phyloP scores from a whole-genome alignment of 768 basidiomycete species.

The Kwoniella shandongensis region DNA sequence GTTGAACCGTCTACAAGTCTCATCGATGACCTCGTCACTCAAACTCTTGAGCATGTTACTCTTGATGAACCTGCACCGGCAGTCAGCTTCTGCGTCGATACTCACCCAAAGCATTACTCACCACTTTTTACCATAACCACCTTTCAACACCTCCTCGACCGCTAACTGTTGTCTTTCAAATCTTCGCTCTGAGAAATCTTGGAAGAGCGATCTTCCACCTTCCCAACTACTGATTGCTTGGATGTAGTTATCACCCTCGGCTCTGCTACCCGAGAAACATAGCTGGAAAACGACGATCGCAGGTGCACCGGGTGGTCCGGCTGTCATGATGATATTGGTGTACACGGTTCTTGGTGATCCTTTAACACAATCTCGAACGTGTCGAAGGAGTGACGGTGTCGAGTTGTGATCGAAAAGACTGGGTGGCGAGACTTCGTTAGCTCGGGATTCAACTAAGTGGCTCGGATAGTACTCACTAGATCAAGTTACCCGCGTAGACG shows the following conservation, averaged over 20 bases:
- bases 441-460: background rate
- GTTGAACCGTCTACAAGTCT: constrained; percentile 77
- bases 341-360: constrained; percentile 83
- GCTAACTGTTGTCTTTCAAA: constrained; percentile 89
- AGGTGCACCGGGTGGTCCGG: constrained; percentile 77
- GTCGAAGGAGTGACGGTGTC: constrained; percentile 80
- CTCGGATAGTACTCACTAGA: constrained; percentile 66
- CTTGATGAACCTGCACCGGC: constrained; percentile 71
- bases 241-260: constrained; percentile 72
- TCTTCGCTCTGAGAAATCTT: constrained; percentile 86
- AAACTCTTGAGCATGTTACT: constrained; percentile 78
- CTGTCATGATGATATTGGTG: constrained; percentile 84
- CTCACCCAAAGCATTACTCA: constrained; percentile 48
- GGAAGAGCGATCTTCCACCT: constrained; percentile 78
- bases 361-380: constrained; percentile 91
- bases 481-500: constrained; percentile 86
- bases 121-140: constrained; percentile 61
- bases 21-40: constrained; percentile 79
- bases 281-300: constrained; percentile 84
- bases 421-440: background rate
- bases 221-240: constrained; percentile 84
- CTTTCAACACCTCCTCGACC: constrained; percentile 82
- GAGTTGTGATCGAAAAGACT: constrained; percentile 87
- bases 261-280: constrained; percentile 77
- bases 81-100: background rate